Base-by-base conservation (phyloP, 495 filamentous ascomycete species). In the Eremomyces bilateralis region DNA sequence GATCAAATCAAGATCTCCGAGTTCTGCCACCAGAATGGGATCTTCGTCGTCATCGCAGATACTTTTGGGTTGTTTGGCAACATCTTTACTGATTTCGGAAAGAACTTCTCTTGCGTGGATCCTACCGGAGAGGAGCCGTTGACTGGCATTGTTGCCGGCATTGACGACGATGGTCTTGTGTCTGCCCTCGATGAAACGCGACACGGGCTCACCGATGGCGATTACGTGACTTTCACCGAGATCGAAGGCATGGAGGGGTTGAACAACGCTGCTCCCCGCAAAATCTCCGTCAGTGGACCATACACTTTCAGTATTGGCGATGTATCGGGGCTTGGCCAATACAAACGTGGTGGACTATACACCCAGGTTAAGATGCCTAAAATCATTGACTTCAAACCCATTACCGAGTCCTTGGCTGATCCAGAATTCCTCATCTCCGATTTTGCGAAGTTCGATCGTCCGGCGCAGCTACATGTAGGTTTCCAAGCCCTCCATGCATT, bases 321-420 rank as follows among this genome's bases (percentile, higher is more conserved):
- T 56, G 82, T 93, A 5, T 81, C 81, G 12, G 70, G 65, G 3
- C 64, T 92, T 25, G 84, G 85, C 17, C 58, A 73, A 42, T 99
- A 99, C 56, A 57, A 76, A 56, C 64, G 76, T 27, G 85, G 85
- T 17, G 90, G 90, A 37, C 63, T 94, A 24, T 99, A 72, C 49
- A 76, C 71, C 6, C 90, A 99, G 52, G 84, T 93, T 46, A 99
- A 95, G 63, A 91, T 91, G 83, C 84, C 84, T 21, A 94, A 90
- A 59, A 69, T 80, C 31, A 57, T 99, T 44, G 72, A 91, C 45
- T 99, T 95, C 58, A 77, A 88, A 53, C 58, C 73, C 11, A 62
- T 93, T 21, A 65, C 64, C 15, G 60, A 65, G 28, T 71, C 91
- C 41, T 53, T 94, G 21, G 76, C 76, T 51, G 76, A 80, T 35